Evolutionary conservation across 1,284 basidiomycete genomes (phyloP).

Genomic region (Mycosarcoma maydis): DNA sequence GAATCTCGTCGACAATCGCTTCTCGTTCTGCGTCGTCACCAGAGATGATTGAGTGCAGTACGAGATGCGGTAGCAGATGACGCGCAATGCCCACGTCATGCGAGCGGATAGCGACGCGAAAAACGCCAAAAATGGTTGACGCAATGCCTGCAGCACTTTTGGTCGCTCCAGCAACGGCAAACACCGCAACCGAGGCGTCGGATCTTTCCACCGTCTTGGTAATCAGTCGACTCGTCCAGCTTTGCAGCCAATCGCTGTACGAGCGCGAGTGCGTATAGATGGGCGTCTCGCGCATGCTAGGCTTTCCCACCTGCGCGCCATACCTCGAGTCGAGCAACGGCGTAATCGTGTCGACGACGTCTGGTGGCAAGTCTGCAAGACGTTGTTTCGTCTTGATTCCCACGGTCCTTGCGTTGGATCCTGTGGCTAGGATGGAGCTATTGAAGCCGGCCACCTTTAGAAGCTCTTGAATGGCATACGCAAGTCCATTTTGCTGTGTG

Average conservation of each 20-base stretch:
- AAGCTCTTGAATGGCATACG: constrained; percentile 92
- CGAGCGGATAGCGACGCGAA: constrained; percentile 81
- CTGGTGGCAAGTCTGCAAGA: constrained; percentile 83
- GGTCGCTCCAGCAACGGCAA: constrained; percentile 6
- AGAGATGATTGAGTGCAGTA: constrained; percentile 85
- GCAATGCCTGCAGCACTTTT: constrained; percentile 63
- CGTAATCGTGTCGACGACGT: constrained; percentile 85
- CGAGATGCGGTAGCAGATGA: constrained; percentile 88
- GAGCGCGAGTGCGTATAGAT: constrained; percentile 79
- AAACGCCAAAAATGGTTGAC: constrained; percentile 79
- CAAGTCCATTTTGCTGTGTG: constrained; percentile 87
- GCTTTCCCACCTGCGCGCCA: constrained; percentile 48
- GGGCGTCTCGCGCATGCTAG: constrained; percentile 43
- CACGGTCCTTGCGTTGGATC: constrained; percentile 66
- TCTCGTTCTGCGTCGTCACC: constrained; percentile 73
- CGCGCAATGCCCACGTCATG: constrained; percentile 92
- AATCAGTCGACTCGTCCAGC: constrained; percentile 89
- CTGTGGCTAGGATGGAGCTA: constrained; percentile 72
- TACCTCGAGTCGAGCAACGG: constrained; percentile 73
- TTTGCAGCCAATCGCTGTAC: constrained; percentile 95
- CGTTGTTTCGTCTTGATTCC: constrained; percentile 73
- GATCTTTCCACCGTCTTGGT: constrained; percentile 65
- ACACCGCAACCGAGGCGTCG: constrained; percentile 11
- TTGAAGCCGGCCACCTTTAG: constrained; percentile 88
- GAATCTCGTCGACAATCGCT: constrained; percentile 80